Evolutionary conservation across 2,329 filamentous ascomycete species (phyloP).

Genomic region (Alternaria arborescens): DNA sequence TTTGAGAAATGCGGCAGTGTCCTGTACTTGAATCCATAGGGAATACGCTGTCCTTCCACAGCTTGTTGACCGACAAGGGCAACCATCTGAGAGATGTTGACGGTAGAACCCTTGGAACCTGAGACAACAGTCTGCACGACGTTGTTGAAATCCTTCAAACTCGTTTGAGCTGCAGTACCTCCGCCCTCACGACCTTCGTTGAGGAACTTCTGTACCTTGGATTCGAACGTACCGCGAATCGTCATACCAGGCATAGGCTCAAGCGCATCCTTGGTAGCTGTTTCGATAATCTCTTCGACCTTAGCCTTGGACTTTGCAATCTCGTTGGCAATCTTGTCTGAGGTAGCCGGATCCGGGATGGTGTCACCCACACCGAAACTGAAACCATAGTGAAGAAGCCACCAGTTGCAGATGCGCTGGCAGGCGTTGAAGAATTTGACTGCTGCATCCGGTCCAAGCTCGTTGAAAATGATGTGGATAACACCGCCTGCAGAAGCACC

Average conservation of each 20-base stretch:
- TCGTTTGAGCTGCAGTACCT: conserved; percentile 89
- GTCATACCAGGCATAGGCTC: conserved; percentile 99
- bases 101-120: conserved; percentile 97
- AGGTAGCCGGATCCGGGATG: conserved; percentile 86
- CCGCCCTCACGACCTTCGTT: conserved; percentile 97
- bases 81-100: conserved; percentile 99
- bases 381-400: conserved; percentile 94
- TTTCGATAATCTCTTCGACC: conserved; percentile 76
- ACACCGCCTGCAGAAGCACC: conserved; percentile 91
- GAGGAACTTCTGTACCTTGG: conserved; percentile 90
- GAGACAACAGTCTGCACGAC: conserved; percentile 95
- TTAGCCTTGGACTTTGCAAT: conserved; percentile 83
- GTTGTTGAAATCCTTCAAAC: conserved; percentile 95
- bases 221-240: conserved; percentile 97
- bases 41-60: conserved; percentile 98
- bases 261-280: conserved; percentile 84
- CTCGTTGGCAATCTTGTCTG: conserved; percentile 81
- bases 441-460: conserved; percentile 83
- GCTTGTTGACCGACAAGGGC: conserved; percentile 97
- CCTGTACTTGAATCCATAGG: conserved; percentile 98
- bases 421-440: conserved; percentile 96
- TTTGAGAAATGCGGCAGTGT: conserved; percentile 98
- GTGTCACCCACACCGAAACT: conserved; percentile 99
- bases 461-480: conserved; percentile 95
- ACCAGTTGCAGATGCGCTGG: conserved; percentile 95